These are phyloP conservation scores for Collybia nuda DNA, from an alignment of 768 basidiomycete genomes.

Conservation along the genomic window DNA sequence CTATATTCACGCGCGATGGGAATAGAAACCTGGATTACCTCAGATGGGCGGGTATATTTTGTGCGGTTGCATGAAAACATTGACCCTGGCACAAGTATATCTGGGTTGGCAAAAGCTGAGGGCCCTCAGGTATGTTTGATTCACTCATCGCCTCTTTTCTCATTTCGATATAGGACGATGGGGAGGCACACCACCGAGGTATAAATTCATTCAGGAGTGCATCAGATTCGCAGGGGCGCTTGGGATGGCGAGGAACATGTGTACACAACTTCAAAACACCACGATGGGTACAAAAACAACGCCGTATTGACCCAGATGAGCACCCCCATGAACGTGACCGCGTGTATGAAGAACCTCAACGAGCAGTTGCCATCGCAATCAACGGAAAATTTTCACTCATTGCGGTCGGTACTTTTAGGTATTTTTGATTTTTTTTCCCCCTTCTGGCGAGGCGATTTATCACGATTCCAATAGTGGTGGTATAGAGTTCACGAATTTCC, in stretches of 20 bases:
- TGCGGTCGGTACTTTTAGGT: conserved; percentile 79
- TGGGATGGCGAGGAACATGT: conserved; percentile 75
- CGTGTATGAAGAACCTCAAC: conserved; percentile 62
- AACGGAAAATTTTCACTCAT: conserved; percentile 82
- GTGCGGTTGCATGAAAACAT: conserved; percentile 57
- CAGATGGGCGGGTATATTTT: conserved; percentile 81
- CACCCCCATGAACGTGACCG: conserved; percentile 22
- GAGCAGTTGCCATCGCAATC: conserved; percentile 64
- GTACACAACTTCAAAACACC: conserved; percentile 75
- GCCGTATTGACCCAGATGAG: conserved; percentile 50
- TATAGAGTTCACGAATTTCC: conserved; percentile 69
- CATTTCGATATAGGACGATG: conserved; percentile 6
- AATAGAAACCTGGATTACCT: conserved; percentile 82
- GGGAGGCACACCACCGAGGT: conserved; percentile 7
- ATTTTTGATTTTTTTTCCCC: conserved; percentile 6
- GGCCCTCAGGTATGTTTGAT: conserved; percentile 15
- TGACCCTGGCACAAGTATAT: conserved; percentile 17
- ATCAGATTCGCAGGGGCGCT: conserved; percentile 18
- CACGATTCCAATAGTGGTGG: conserved; percentile 45
- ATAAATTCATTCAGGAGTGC: conserved; percentile 16
- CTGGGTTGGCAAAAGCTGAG: conserved; percentile 18
- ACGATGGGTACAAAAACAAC: conserved; percentile 79
- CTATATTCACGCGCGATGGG: conserved; percentile 54
- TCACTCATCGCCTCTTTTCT: not conserved
- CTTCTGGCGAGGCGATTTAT: not conserved